Evolutionary conservation across 1,284 basidiomycete species (phyloP).

Genomic region (Ganoderma meredithae): DNA sequence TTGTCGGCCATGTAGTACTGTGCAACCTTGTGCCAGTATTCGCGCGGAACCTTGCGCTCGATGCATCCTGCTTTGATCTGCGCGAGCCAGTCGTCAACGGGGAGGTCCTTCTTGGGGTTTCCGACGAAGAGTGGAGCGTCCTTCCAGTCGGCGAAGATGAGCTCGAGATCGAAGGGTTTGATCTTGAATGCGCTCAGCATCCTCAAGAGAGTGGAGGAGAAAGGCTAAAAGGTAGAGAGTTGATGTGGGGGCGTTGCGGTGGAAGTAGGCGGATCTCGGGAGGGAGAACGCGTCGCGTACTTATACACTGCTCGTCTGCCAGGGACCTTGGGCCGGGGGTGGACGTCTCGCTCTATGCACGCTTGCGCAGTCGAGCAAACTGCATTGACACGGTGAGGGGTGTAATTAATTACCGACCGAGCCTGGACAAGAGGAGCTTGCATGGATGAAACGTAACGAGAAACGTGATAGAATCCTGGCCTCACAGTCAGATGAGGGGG

Average conservation of each 20-base stretch:
- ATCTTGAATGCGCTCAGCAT: constrained; percentile 80
- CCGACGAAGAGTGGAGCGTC: constrained; percentile 71
- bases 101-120: constrained; percentile 68
- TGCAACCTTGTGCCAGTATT: constrained; percentile 80
- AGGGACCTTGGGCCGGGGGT: neutral
- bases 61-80: constrained; percentile 72
- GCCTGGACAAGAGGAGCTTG: constrained; percentile 15
- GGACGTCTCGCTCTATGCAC: constrained; percentile 14
- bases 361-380: constrained; percentile 13
- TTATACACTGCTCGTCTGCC: neutral
- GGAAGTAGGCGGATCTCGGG: constrained; percentile 4
- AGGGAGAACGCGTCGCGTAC: constrained; percentile 11
- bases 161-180: constrained; percentile 75
- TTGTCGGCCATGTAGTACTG: constrained; percentile 74
- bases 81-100: constrained; percentile 74
- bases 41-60: constrained; percentile 72
- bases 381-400: neutral
- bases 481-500: neutral
- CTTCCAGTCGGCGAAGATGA: constrained; percentile 66
- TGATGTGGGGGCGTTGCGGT: constrained; percentile 8
- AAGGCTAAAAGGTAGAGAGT: constrained; percentile 15
- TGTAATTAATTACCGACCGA: constrained; percentile 3
- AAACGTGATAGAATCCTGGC: constrained; percentile 11
- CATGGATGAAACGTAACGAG: neutral
- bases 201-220: constrained; percentile 18